Evolutionary conservation across 2,329 filamentous ascomycete species (phyloP), one percentile per base, ranked within the genome.

Genomic region (Cercospora citrullina): DNA sequence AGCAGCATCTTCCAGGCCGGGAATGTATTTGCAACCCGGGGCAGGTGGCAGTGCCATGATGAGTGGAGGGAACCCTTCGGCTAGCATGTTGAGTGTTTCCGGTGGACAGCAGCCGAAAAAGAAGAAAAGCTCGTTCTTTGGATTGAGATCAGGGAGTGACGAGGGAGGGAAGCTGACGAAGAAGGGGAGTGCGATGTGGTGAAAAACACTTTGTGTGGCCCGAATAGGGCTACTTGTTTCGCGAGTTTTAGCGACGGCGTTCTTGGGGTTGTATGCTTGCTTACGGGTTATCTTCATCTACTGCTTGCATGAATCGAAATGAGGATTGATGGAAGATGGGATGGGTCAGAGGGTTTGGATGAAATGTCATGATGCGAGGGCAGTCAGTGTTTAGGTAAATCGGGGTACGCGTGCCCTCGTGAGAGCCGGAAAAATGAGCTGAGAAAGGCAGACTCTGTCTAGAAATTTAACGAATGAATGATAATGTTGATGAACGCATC

Each of bases 101-200:
- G 18, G 48, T 4, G 55, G 60, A 23, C 61, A 57, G 21, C 71
- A 59, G 30, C 55, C 71, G 58, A 69, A 69, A 64, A 76, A 74
- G 71, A 77, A 78, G 73, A 80, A 78, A 74, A 79, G 75, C 68
- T 77, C 74, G 65, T 79, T 80, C 65, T 80, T 77, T 64, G 77
- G 78, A 1, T 63, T 80, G 67, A 74, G 77, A 60, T 75, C 75
- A 60, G 77, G 76, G 28, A 65, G 61, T 39, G 64, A 31, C 12
- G 51, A 60, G 26, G 21, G 71, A 55, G 59, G 67, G 63, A 80
- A 78, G 64, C 69, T 82, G 68, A 75, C 74, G 65, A 83, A 82
- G 75, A 83, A 83, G 73, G 76, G 79, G 66, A 82, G 80, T 69
- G 78, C 80, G 58, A 80, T 82, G 77, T 83, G 81, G 73, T 82